Base-by-base conservation (phyloP, 805 yeast species). In the Yamadazyma philogaea region DNA sequence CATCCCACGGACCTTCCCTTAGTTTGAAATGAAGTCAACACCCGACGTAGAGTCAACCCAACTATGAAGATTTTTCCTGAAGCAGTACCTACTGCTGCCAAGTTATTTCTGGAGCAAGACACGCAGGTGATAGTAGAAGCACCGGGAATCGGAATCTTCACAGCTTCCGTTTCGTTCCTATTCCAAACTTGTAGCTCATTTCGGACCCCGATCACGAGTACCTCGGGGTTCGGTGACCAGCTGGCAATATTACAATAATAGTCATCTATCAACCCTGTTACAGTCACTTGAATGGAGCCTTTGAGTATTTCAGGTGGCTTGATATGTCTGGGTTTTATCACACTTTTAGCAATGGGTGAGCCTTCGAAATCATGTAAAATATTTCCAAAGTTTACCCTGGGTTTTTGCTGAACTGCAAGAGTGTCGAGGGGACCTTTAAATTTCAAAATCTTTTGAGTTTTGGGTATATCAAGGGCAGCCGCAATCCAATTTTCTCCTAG, bases 181-280 rank as follows among this genome's bases (percentile, higher is more conserved):
- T 34, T 15, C 37, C 37, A 34, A 6, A 34, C n/a, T n/a, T 22
- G 21, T n/a, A 34, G 27, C 7, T 18, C 16, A 34, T 34, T 24
- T 87, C 63, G 19, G n/a, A 30, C 34, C 0, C 90, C 96, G 1
- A 87, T 87, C 0, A 82, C 82, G 0, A 87, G 64, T 17, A 17
- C 12, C 7, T 17, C 21, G 2, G 18, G 65, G 66, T 32, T 70
- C 70, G 1, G 78, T 61, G 89, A 79, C 95, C 95, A 87, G 4
- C 87, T 75, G 0, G 87, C 74, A 42, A 85, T 65, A 54, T 85
- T 85, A 1, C 87, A 74, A 60, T 87, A 88, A 55, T 81, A 87
- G 57, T 88, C 95, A 58, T 86, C 82, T 46, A 22, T 28, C 7
- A 36, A n/a, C 8, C 32, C 32, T 6, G 21, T n/a, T 6, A 34